Evolutionary conservation across 768 basidiomycete species (phyloP), one percentile per base, ranked within the genome.

Genomic region (Cystobasidium tubakii): DNA sequence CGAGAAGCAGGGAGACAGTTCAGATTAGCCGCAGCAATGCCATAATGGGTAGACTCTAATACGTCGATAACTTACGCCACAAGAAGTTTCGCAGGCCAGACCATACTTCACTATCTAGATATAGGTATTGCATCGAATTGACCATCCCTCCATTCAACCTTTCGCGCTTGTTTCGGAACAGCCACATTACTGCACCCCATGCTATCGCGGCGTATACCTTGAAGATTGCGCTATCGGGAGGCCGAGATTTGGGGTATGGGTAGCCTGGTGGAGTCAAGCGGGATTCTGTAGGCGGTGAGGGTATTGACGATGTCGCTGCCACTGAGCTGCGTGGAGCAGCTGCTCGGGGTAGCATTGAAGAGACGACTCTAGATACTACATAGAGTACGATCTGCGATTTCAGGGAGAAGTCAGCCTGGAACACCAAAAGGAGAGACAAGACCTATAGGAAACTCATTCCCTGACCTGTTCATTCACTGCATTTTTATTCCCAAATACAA

Each of bases 131-230:
- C 94, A 96, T 97, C 21, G 90, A 90, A 83, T 87, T 91, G 84
- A 92, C 92, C 92, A 97, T 91, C 73, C 94, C 96, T 21, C 92
- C 91, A 79, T 98, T 93, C 74, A 99, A 87, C n/a, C 88, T 88
- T 82, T 97, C 89, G 62, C 90, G 87, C 25, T 87, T 85, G 81
- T 96, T 85, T 79, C 88, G 85, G 85, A 94, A 98, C 75, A 96
- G 83, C 86, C 89, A 99, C 95, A 99, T 97, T 57, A 97, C 94
- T 9, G 89, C 86, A 54, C 92, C 96, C 96, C 96, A 98, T 36
- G 88, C 86, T 17, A 97, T 77, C 0, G 93, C 91, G 1, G 93
- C 90, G 75, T 94, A 92, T 55, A 90, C 79, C 0, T 89, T 87
- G 82, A 98, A 99, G 80, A 90, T 88, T 17, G 86, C 83, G 21